Conservation (phyloP, 2,329 filamentous ascomycete genomes). For the Monilinia fructicola region DNA sequence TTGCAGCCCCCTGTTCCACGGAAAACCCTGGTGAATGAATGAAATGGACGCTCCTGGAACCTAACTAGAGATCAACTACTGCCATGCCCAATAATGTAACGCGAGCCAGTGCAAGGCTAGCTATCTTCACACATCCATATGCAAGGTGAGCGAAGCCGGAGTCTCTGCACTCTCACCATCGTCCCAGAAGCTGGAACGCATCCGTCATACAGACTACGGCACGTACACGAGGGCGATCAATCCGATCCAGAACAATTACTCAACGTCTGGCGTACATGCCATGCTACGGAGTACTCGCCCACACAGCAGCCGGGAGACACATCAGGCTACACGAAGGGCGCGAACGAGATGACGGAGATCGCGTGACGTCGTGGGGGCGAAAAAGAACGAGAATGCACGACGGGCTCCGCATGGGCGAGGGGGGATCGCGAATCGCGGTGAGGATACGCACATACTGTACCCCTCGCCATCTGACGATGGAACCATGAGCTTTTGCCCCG, state of each 20-base stretch:
- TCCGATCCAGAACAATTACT: not conserved
- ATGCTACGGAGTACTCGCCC: not conserved
- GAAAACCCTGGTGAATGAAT: too few relatives aligned
- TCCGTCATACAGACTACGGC: not conserved
- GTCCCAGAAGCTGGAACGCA: not conserved
- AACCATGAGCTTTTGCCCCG: not conserved
- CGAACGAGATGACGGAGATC: not conserved
- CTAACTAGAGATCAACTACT: too few relatives aligned
- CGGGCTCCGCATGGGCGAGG: too few relatives aligned
- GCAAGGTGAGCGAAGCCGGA: not conserved
- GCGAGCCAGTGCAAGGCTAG: not conserved
- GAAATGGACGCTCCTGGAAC: too few relatives aligned
- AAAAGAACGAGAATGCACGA: not conserved
- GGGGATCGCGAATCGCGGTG: not conserved
- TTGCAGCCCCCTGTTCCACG: too few relatives aligned
- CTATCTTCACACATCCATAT: not conserved
- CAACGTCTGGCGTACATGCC: not conserved
- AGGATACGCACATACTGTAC: not conserved
- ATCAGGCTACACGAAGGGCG: not conserved
- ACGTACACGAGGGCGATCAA: not conserved
- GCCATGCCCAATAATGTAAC: too few relatives aligned
- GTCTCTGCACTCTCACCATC: not conserved
- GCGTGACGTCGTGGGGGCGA: conserved; percentile 8
- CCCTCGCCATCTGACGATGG: not conserved
- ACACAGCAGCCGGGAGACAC: not conserved